Evolutionary conservation across 768 basidiomycete species (phyloP).

Genomic region (Sistotremastrum suecicum): DNA sequence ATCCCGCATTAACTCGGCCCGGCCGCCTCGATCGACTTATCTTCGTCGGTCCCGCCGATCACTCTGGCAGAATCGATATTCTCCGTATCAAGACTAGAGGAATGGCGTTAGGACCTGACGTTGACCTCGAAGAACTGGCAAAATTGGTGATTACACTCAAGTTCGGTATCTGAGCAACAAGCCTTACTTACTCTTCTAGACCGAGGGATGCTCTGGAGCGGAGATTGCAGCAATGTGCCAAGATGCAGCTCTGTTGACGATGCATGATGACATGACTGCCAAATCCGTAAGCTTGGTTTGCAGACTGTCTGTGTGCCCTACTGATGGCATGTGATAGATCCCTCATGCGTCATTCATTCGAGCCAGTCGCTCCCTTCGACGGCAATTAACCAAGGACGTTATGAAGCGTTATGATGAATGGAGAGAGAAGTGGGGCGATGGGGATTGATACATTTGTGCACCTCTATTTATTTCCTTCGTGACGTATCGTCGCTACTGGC

Average conservation of each 20-base stretch:
- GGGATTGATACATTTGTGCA: too few relatives aligned
- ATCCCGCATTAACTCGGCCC: conserved; percentile 88
- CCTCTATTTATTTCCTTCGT: too few relatives aligned
- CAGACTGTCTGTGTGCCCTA: background rate
- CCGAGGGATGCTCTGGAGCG: conserved; percentile 92
- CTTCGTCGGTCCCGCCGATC: conserved; percentile 88
- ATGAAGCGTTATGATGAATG: conserved; percentile 60
- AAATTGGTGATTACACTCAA: conserved; percentile 26
- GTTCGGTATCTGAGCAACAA: background rate
- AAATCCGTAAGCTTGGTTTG: conserved; percentile 39
- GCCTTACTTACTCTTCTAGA: conserved; percentile 31
- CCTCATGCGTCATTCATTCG: conserved; percentile 53
- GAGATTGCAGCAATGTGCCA: conserved; percentile 88
- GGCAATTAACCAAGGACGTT: conserved; percentile 75
- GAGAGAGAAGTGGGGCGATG: conserved; percentile 22
- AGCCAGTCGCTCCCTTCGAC: conserved; percentile 59
- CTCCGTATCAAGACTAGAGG: conserved; percentile 57
- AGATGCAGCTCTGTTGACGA: conserved; percentile 86
- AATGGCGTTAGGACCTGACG: conserved; percentile 67
- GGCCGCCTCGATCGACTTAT: conserved; percentile 89
- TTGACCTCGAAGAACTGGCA: conserved; percentile 59
- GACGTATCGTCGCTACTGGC: too few relatives aligned
- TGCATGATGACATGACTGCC: conserved; percentile 76
- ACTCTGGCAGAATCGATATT: conserved; percentile 69
- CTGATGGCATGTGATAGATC: conserved; percentile 37